Conservation (phyloP, 2,329 filamentous ascomycete genomes). For the Colletotrichum cordylinicola region DNA sequence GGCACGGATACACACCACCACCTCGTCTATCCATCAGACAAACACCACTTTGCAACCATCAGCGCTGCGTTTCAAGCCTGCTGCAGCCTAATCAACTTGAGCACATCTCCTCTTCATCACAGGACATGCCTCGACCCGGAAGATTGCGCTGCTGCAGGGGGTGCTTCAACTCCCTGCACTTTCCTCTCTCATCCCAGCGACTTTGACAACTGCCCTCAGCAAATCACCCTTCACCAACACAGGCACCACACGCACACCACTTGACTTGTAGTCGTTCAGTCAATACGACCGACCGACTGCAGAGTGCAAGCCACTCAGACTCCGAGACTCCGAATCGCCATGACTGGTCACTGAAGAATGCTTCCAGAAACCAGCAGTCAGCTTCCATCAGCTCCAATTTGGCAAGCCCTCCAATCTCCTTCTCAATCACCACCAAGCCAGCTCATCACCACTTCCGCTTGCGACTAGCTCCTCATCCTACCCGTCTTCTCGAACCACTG, state of each 20-base stretch:
- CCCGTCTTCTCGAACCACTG: background rate
- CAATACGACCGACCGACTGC: background rate
- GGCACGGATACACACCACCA: background rate
- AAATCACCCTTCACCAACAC: background rate
- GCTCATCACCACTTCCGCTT: background rate
- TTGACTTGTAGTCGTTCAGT: background rate
- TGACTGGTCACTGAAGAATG: background rate
- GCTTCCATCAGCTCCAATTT: background rate
- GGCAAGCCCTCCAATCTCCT: background rate
- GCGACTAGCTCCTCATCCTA: background rate
- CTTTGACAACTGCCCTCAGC: background rate
- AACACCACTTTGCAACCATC: background rate
- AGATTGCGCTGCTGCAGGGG: conserved; percentile 10
- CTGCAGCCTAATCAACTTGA: conserved; percentile 12
- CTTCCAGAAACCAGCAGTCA: conserved; percentile 4
- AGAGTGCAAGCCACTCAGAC: background rate
- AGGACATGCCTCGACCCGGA: background rate
- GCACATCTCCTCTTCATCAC: background rate
- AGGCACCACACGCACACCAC: background rate
- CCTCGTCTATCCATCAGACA: conserved; percentile 8
- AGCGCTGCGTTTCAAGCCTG: conserved; percentile 14
- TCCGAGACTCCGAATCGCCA: background rate
- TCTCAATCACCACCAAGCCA: background rate
- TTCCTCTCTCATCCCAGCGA: background rate
- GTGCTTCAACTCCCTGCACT: conserved; percentile 1